Base-by-base conservation (phyloP, 2,329 filamentous ascomycete genomes). In the Botryotinia globosa region DNA sequence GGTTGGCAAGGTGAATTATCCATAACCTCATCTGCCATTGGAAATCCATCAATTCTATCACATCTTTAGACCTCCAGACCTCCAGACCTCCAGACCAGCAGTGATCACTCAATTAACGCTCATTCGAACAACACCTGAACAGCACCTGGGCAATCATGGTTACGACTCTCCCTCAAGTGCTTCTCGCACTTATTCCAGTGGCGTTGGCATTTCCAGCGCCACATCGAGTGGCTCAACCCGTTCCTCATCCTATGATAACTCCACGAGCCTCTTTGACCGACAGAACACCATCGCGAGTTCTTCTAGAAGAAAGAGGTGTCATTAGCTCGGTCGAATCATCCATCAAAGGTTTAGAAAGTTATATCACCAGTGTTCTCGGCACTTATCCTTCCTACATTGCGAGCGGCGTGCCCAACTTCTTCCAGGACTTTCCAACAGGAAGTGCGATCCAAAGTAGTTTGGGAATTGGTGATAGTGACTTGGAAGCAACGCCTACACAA, bases 371-470 rank as follows among this genome's bases (percentile, higher is more conserved):
- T 70, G 81, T 87, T 9, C 79, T 91, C 2, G 88, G 87, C 56
- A 84, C 84, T 37, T 83, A 90, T 51, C 88, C 89, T 20, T 87
- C 85, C 20, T 90, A 88, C 74, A 85, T 91, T 56, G 86, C 87
- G 2, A 89, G 87, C 3, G 90, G 89, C 34, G 85, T 93, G 1
- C 88, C 91, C 1, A 86, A 91, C 72, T 93, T 87, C 83, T 92
- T 91, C 80, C 86, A 90, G 72, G 85, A 86, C 76, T 87, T 93
- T 54, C 91, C 91, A 1, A 89, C 87, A 4, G 89, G 89, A 51
- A 83, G 83, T 58, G 82, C 84, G 10, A 91, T 93, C 1, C 81
- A 87, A 78, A 90, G 87, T 75, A 88, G 86, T 51, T 83, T 92
- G 8, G 88, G 87, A 2, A 83, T 93, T 48, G 83, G 85, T 70